phyloP scores from a whole-genome alignment of 148 eudicot species.

The Dianthus caryophyllus region DNA sequence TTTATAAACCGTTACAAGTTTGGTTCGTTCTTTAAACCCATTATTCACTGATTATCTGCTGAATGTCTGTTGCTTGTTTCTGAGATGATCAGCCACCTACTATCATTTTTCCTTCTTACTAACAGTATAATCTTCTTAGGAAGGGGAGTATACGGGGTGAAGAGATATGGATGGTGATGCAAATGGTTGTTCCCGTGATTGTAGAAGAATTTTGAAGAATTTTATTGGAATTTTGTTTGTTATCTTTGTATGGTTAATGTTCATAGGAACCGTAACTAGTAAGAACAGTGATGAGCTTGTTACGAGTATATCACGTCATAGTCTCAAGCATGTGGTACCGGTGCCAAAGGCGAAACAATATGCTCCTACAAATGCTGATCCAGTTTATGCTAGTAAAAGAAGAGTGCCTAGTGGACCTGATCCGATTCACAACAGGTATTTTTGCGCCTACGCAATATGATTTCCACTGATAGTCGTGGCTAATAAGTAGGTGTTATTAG shows the following conservation, averaged over 20 bases:
- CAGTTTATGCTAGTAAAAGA: slow-evolving; percentile 64
- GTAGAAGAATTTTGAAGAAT: slow-evolving; percentile 30
- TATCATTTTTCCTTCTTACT: slow-evolving; percentile 23
- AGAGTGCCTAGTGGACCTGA: slow-evolving; percentile 90
- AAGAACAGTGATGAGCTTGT: slow-evolving; percentile 11
- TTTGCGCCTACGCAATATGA: background rate
- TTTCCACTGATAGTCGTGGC: background rate
- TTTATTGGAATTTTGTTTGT: slow-evolving; percentile 37
- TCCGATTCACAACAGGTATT: slow-evolving; percentile 94
- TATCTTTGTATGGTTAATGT: slow-evolving; percentile 40
- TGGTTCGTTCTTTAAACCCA: slow-evolving; percentile 3
- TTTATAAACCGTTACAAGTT: slow-evolving; percentile 18
- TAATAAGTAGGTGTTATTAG: background rate
- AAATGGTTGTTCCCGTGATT: slow-evolving; percentile 9
- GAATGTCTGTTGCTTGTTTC: slow-evolving; percentile 14
- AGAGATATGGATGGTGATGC: slow-evolving; percentile 33
- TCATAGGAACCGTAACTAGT: slow-evolving; percentile 33
- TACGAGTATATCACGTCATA: slow-evolving; percentile 19
- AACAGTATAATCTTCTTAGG: no score
- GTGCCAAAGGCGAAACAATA: slow-evolving; percentile 22
- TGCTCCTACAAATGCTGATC: slow-evolving; percentile 24
- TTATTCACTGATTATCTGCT: slow-evolving; percentile 16
- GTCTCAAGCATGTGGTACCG: slow-evolving; percentile 28
- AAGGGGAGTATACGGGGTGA: slow-evolving; percentile 24
- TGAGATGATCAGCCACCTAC: slow-evolving; percentile 34